Percentiles rank a stretch among this genome's conserved stretches.
Conservation (phyloP, 1,284 basidiomycete genomes). For the Exsudoporus floridanus region DNA sequence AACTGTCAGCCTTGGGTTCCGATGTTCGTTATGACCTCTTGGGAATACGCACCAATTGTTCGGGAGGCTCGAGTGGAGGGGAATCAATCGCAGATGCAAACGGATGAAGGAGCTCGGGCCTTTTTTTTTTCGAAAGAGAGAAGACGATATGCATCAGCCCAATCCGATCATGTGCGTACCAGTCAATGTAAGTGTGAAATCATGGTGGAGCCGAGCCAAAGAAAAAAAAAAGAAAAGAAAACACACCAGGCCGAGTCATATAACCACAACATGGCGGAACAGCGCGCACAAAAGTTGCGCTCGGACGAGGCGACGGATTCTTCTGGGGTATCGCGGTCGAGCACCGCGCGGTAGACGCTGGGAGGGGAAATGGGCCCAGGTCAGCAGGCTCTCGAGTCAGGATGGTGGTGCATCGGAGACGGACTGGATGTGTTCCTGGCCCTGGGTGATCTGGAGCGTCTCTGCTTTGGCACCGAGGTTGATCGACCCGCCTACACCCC, state of each 20-base stretch:
- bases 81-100: constrained; percentile 62
- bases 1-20: background rate
- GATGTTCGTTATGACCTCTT: background rate
- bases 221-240: no score
- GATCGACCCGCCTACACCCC: constrained; percentile 57
- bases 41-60: constrained; percentile 43
- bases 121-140: constrained; percentile 19
- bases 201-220: no score
- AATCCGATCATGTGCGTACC: no score
- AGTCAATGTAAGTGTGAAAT: background rate
- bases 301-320: constrained; percentile 51
- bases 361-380: background rate
- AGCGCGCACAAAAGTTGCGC: constrained; percentile 57
- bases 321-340: constrained; percentile 50
- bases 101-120: constrained; percentile 61
- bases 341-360: constrained; percentile 56
- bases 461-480: constrained; percentile 53
- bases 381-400: no score
- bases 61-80: constrained; percentile 46
- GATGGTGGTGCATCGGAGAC: no score
- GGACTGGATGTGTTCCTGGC: constrained; percentile 52
- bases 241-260: constrained; percentile 52
- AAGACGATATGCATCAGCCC: background rate
- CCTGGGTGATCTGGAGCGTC: constrained; percentile 48
- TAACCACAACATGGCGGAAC: constrained; percentile 61